A percentile compares a stretch with the other conserved stretches of the same genome.
phyloP scores from a whole-genome alignment of 2,329 filamentous ascomycete genomes.

The Knufia fluminis region DNA sequence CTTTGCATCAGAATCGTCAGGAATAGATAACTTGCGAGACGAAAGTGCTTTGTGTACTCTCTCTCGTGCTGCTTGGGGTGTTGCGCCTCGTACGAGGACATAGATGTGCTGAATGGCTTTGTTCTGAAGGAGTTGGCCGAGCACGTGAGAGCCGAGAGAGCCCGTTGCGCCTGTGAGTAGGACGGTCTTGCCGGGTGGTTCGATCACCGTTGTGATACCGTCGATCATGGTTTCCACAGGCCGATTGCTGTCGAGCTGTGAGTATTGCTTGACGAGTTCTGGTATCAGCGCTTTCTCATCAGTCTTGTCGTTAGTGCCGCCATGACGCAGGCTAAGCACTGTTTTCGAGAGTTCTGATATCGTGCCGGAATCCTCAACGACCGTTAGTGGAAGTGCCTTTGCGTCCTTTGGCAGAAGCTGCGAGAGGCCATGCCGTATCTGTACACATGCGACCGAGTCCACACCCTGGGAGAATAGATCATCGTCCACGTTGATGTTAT shows the following conservation, averaged over 20 bases:
- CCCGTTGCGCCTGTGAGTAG: conserved; percentile 56
- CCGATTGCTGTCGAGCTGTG: neutral
- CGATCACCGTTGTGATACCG: neutral
- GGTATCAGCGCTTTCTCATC: conserved; percentile 38
- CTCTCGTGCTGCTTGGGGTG: conserved; percentile 32
- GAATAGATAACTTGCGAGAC: conserved; percentile 26
- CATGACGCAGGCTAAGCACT: conserved; percentile 24
- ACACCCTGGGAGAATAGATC: conserved; percentile 52
- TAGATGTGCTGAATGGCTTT: conserved; percentile 39
- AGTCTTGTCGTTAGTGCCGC: conserved; percentile 20
- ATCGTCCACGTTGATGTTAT: conserved; percentile 26
- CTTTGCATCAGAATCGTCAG: conserved; percentile 26
- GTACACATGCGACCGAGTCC: conserved; percentile 51
- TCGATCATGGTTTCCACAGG: neutral
- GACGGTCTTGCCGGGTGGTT: conserved; percentile 9
- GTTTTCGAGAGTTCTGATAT: conserved; percentile 35
- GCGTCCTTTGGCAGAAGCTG: conserved; percentile 10
- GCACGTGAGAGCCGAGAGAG: conserved; percentile 53
- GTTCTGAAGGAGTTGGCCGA: conserved; percentile 34
- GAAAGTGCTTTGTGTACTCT: conserved; percentile 39
- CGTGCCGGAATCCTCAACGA: conserved; percentile 52
- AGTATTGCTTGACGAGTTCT: conserved; percentile 36
- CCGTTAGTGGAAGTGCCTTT: conserved; percentile 41
- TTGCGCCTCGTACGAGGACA: conserved; percentile 47
- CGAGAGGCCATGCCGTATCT: conserved; percentile 29